These are phyloP conservation scores for Coemansia reversa DNA, from an alignment of 192 early-diverging fungal genomes.

Conservation along the genomic window DNA sequence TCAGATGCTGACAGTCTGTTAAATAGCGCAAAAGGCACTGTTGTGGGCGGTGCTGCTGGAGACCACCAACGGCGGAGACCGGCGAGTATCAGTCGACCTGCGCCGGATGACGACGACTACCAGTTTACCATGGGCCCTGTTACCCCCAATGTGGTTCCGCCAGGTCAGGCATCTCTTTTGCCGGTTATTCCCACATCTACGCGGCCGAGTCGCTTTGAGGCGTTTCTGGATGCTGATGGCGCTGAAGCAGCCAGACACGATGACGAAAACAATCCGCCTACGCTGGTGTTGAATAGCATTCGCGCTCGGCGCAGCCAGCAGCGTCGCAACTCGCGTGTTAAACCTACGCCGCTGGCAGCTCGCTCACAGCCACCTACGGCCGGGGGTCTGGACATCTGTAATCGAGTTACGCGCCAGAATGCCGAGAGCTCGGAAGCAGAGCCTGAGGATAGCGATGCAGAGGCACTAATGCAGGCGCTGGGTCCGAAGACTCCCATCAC, in stretches of 20 bases:
- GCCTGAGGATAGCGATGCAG: neutral
- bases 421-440: slow-evolving; percentile 19
- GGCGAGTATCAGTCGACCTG: neutral
- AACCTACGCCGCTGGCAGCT: slow-evolving; percentile 34
- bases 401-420: slow-evolving; percentile 6
- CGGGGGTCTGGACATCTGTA: neutral
- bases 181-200: slow-evolving; percentile 31
- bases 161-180: neutral
- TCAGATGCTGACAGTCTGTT: slow-evolving; percentile 26
- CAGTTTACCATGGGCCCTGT: slow-evolving; percentile 56
- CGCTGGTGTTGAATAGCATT: slow-evolving; percentile 35
- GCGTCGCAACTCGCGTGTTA: neutral
- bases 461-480: neutral
- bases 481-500: slow-evolving; percentile 13
- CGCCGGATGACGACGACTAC: slow-evolving; percentile 37
- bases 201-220: slow-evolving; percentile 12
- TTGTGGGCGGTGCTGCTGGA: neutral
- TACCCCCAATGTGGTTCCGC: slow-evolving; percentile 39
- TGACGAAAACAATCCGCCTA: slow-evolving; percentile 41
- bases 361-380: slow-evolving; percentile 8
- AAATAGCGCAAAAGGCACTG: neutral
- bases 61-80: neutral
- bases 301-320: slow-evolving; percentile 25
- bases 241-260: neutral
- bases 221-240: slow-evolving; percentile 7